A percentile compares a stretch with the other conserved stretches of the same genome.
phyloP scores from a whole-genome alignment of 2,329 filamentous ascomycete genomes.

The Talaromyces sp. region DNA sequence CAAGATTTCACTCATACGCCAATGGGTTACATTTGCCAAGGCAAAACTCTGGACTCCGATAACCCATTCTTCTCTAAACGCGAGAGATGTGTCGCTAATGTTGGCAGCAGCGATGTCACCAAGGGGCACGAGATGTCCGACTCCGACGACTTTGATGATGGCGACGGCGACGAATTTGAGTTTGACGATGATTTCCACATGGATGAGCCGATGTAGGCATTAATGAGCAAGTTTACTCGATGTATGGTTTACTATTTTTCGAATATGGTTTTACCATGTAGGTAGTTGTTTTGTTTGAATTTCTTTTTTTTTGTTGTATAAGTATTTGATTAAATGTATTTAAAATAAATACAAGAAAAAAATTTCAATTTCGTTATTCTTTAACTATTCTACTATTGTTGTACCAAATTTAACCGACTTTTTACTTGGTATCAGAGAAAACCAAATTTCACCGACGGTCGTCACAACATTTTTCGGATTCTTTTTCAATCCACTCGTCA shows the following conservation, averaged over 20 bases:
- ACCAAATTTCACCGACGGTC: not conserved
- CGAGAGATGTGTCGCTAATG: not conserved
- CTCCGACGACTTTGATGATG: not conserved
- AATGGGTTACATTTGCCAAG: slow-evolving; percentile 30
- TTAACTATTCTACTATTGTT: not conserved
- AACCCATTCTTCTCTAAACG: slow-evolving; percentile 23
- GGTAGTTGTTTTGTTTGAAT: not conserved
- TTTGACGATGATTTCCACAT: not conserved
- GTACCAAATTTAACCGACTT: too few species aligned
- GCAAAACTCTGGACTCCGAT: slow-evolving; percentile 19
- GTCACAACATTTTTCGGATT: not conserved
- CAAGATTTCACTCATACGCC: slow-evolving; percentile 30
- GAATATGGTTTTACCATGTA: not conserved
- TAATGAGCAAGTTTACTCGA: not conserved
- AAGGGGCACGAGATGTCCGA: not conserved
- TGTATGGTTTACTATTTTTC: not conserved
- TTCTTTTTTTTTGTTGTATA: not conserved
- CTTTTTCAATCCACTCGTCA: not conserved
- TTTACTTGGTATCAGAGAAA: not conserved
- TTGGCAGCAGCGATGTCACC: not conserved
- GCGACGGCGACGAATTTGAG: not conserved
- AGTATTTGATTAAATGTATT: not conserved
- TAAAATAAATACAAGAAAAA: not conserved
- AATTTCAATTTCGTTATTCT: not conserved
- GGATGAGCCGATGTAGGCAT: not conserved